phyloP scores from a whole-genome alignment of 2,329 filamentous ascomycete genomes.

The Hypoxylon sp. region DNA sequence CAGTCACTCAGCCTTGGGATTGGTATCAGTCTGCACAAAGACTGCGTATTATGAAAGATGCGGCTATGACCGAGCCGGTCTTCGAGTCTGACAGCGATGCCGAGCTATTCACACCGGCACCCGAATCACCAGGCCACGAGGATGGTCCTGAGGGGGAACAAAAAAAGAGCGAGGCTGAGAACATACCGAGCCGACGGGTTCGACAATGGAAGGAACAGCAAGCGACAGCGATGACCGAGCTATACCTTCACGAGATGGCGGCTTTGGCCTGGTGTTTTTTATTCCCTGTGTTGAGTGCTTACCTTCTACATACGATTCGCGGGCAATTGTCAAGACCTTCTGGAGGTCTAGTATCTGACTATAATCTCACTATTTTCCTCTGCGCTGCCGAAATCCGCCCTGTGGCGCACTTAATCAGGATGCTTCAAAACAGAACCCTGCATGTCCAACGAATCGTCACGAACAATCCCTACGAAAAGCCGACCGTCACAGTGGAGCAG shows the following conservation, averaged over 20 bases:
- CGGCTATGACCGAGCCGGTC: slow-evolving; percentile 57
- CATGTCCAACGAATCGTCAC: slow-evolving; percentile 82
- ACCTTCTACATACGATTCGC: slow-evolving; percentile 84
- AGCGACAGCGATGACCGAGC: slow-evolving; percentile 67
- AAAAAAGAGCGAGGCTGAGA: slow-evolving; percentile 25
- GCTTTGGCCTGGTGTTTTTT: slow-evolving; percentile 84
- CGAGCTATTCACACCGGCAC: slow-evolving; percentile 48
- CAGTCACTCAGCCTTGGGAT: slow-evolving; percentile 87
- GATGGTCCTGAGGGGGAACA: slow-evolving; percentile 62
- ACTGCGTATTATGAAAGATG: slow-evolving; percentile 65
- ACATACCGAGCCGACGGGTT: slow-evolving; percentile 33
- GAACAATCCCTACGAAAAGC: slow-evolving; percentile 60
- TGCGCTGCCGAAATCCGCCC: slow-evolving; percentile 89
- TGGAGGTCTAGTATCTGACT: slow-evolving; percentile 89
- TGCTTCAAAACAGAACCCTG: slow-evolving; percentile 83
- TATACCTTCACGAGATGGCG: slow-evolving; percentile 79
- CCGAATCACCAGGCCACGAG: slow-evolving; percentile 52
- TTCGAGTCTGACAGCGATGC: slow-evolving; percentile 62
- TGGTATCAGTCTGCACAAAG: slow-evolving; percentile 82
- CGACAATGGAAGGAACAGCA: slow-evolving; percentile 47
- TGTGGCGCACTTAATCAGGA: slow-evolving; percentile 82
- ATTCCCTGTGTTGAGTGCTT: slow-evolving; percentile 83
- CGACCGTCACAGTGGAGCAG: slow-evolving; percentile 56
- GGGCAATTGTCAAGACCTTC: slow-evolving; percentile 84
- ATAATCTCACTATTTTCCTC: slow-evolving; percentile 92